These are phyloP conservation scores for Batkoa obscura DNA, from an alignment of 371 early-diverging fungal species.

Conservation along the genomic window DNA sequence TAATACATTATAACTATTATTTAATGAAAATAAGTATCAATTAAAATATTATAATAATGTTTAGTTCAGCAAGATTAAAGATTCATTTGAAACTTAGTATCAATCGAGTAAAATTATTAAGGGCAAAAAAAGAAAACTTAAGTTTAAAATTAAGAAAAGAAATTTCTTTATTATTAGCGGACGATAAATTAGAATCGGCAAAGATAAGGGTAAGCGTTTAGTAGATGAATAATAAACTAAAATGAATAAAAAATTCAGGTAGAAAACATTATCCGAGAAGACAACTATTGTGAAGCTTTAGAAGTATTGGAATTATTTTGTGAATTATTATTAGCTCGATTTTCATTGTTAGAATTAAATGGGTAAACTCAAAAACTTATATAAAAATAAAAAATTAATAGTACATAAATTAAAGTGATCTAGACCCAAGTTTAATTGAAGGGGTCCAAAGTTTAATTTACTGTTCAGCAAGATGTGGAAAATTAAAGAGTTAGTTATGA, in stretches of 20 bases:
- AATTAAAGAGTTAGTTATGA: constrained; percentile 59
- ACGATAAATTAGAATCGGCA: constrained; percentile 71
- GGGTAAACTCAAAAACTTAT: constrained; percentile 23
- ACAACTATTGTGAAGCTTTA: constrained; percentile 69
- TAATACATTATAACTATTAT: too few species aligned
- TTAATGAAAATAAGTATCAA: too few species aligned
- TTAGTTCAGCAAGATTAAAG: constrained; percentile 35
- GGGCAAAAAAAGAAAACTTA: constrained; percentile 64
- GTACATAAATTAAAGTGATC: constrained; percentile 21
- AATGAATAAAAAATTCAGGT: constrained; percentile 17
- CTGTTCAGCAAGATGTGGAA: constrained; percentile 58
- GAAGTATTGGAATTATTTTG: constrained; percentile 82
- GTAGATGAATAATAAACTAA: not conserved
- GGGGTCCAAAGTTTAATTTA: constrained; percentile 79
- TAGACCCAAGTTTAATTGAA: constrained; percentile 63
- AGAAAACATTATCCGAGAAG: constrained; percentile 84
- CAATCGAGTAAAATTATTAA: constrained; percentile 68
- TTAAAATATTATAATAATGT: not conserved
- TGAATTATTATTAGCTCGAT: constrained; percentile 70
- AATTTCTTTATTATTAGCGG: constrained; percentile 59
- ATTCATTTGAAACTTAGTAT: constrained; percentile 72
- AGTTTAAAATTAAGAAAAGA: constrained; percentile 57
- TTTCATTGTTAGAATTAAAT: constrained; percentile 65
- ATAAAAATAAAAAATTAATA: not conserved
- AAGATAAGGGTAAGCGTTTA: constrained; percentile 44